Evolutionary conservation across 225 moss, liverwort and hornwort genomes (phyloP).

Genomic region (Pseudisothecium myosuroides): DNA sequence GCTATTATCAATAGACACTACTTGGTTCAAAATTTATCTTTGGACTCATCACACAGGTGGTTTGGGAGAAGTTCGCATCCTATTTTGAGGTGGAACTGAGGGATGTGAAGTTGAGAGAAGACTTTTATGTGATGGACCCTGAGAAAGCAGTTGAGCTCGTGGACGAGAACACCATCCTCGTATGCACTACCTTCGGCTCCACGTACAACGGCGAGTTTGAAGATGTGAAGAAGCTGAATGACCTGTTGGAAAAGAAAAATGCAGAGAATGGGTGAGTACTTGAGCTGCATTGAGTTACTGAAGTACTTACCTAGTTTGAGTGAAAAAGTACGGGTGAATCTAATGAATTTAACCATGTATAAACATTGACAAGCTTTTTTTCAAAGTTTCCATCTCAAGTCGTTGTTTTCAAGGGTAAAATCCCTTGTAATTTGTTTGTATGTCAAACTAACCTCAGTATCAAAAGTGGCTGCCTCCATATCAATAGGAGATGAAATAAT

Average conservation of each 20-base stretch:
- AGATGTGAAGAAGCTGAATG: slow-evolving; percentile 70
- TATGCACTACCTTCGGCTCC: slow-evolving; percentile 78
- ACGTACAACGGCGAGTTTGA: slow-evolving; percentile 91
- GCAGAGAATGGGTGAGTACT: slow-evolving; percentile 27
- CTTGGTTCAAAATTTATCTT: neutral
- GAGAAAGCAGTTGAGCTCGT: slow-evolving; percentile 72
- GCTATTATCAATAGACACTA: neutral
- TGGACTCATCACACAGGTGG: slow-evolving; percentile 38
- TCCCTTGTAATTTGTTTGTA: neutral
- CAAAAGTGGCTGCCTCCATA: neutral
- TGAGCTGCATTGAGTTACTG: neutral
- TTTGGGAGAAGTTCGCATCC: slow-evolving; percentile 93
- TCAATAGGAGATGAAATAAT: neutral
- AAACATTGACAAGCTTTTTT: neutral
- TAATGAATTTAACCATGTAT: neutral
- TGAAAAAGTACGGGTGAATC: neutral
- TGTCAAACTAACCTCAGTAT: neutral
- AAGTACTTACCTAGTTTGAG: neutral
- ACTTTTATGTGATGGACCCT: slow-evolving; percentile 60
- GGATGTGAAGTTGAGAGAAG: slow-evolving; percentile 57
- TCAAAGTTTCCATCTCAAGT: neutral
- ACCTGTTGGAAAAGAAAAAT: slow-evolving; percentile 69
- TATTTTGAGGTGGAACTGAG: slow-evolving; percentile 90
- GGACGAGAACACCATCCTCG: slow-evolving; percentile 88
- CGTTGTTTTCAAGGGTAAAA: neutral